phyloP scores from a whole-genome alignment of 352 stramenopile genomes.

The Hyaloperonospora arabidopsidis region DNA sequence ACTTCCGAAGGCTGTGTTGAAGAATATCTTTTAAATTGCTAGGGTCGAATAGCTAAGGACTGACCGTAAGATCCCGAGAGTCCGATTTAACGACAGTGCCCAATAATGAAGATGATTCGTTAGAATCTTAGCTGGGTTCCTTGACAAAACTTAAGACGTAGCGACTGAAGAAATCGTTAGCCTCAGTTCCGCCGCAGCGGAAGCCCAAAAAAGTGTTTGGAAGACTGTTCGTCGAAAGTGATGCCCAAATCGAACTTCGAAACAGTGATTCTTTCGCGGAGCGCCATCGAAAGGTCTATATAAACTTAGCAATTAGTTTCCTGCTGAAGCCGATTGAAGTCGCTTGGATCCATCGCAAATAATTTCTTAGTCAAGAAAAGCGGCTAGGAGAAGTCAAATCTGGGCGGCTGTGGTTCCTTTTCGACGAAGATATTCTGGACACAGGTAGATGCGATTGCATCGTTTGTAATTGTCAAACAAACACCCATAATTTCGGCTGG shows the following conservation, averaged over 20 bases:
- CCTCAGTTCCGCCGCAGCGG: not conserved
- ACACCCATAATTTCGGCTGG: not conserved
- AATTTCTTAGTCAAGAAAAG: too few species aligned
- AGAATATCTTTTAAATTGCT: not conserved
- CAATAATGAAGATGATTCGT: constrained; percentile 2
- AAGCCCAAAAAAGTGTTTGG: not conserved
- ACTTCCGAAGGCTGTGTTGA: not conserved
- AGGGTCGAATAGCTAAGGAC: not conserved
- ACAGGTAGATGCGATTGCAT: not conserved
- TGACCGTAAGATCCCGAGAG: not conserved
- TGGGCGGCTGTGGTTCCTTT: not conserved
- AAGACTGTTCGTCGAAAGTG: not conserved
- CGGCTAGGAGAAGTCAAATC: not conserved
- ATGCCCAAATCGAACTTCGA: constrained; percentile 10
- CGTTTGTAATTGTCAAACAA: not conserved
- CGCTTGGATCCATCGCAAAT: not conserved
- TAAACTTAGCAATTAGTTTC: not conserved
- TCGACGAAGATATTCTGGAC: not conserved
- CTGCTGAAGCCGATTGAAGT: not conserved
- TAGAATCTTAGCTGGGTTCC: constrained; percentile 3
- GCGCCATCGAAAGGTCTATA: not conserved
- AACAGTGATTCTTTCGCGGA: constrained; percentile 1
- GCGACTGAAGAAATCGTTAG: constrained; percentile 3
- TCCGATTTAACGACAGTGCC: constrained; percentile 3
- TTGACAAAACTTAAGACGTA: not conserved